Evolutionary conservation across 164 flowering plant species (phyloP), one percentile per base, ranked within the genome.

Genomic region (Protea cynaroides): DNA sequence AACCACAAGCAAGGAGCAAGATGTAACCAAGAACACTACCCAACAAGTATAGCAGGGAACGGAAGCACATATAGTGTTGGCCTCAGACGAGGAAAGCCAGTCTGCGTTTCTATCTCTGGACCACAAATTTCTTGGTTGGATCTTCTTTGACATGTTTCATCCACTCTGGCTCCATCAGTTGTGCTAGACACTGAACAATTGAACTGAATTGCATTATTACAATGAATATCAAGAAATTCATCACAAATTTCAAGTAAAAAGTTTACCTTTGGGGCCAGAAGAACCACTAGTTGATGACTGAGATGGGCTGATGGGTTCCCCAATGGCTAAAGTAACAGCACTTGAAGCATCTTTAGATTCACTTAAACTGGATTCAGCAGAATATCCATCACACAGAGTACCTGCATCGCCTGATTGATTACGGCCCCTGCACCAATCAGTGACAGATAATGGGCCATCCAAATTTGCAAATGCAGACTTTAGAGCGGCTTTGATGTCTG

Each of bases 371-470:
- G 88, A 86, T 66, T 95, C 99, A 55, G 79, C 80, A 75, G 89
- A 75, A 74, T 76, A 85, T 56, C 84, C 92, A 71, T 95, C 97
- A 64, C 70, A 72, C 7, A 66, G 2, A 22, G 63, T 68, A 69
- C 84, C 91, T 25, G 68, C 63, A 63, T 91, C 97, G 70, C 75
- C 77, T 59, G 81, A 80, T 64, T 83, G 92, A 74, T 69, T 74
- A 29, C 83, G 92, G 52, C 96, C 97, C 76, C 79, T 90, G 81
- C 94, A 92, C 97, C 96, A 95, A 75, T 95, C 97, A 52, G 64
- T 75, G 58, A 88, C 83, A 59, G 86, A 75, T 58, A 95, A 81
- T 62, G 99, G 99, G 62, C 99, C 99, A 68, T 95, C 99, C 76
- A 82, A 69, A 72, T 59, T 78, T 59, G 78, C 76, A 80, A 95